These are phyloP conservation scores for Acacia concinna DNA, from an alignment of 331 rosid species.

Conservation along the genomic window DNA sequence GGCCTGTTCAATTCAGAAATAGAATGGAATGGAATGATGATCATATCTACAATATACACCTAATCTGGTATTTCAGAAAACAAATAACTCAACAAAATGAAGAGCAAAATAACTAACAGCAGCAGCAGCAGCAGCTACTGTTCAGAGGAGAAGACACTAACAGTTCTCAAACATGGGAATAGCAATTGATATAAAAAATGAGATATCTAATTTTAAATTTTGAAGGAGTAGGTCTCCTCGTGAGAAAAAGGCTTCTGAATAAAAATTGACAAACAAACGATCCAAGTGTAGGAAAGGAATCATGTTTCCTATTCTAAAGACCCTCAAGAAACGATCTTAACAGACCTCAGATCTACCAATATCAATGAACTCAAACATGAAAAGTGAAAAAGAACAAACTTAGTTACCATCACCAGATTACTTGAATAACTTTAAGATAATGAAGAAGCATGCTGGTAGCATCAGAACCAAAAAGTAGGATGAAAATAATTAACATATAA, in stretches of 20 bases:
- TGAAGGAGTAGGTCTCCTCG: not conserved
- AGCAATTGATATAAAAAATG: not conserved
- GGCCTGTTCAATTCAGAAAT: not conserved
- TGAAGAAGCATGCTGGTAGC: not conserved
- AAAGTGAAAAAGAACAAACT: not conserved
- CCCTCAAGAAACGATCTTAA: not conserved
- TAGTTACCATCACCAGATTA: not conserved
- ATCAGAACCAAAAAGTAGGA: slow-evolving; percentile 3
- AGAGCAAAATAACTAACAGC: too few relatives aligned
- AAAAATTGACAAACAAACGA: not conserved
- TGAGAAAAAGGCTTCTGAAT: not conserved
- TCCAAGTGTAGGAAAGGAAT: not conserved
- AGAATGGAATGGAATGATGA: not conserved
- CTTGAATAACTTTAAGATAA: not conserved
- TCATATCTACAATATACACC: not conserved
- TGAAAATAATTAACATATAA: slow-evolving; percentile 3
- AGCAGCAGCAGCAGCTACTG: not conserved
- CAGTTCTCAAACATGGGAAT: not conserved
- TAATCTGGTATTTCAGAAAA: not conserved
- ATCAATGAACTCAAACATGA: too few relatives aligned
- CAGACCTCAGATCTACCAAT: not conserved
- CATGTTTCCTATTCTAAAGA: not conserved
- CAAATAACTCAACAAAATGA: not conserved
- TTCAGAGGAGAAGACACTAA: not conserved
- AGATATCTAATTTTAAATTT: not conserved